These are phyloP conservation scores for Vitis hybrid DNA, from an alignment of 177 flowering plant genomes.

Conservation along the genomic window DNA sequence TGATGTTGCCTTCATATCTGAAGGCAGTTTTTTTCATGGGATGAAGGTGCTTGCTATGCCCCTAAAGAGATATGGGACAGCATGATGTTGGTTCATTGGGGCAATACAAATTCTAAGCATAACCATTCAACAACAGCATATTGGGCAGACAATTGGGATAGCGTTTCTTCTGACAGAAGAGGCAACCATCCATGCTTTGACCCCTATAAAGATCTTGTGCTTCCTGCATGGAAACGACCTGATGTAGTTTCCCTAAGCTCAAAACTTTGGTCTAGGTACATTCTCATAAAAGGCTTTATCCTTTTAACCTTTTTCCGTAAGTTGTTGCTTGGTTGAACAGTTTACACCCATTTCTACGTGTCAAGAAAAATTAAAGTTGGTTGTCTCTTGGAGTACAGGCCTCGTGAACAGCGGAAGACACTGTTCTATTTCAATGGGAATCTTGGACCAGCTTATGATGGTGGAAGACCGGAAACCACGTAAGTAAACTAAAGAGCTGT, in stretches of 20 bases:
- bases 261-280: constrained; percentile 78
- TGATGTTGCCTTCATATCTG: constrained; percentile 26
- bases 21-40: constrained; percentile 98
- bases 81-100: constrained; percentile 99
- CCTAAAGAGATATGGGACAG: constrained; percentile 99
- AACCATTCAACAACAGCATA: constrained; percentile 96
- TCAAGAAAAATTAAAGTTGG: constrained; percentile 2
- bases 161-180: constrained; percentile 60
- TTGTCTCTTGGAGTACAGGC: constrained; percentile 40
- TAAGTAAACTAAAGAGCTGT: constrained; percentile 37
- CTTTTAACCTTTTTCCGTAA: not conserved
- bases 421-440: constrained; percentile 97
- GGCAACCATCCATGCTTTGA: constrained; percentile 94
- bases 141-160: constrained; percentile 90
- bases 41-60: constrained; percentile 99
- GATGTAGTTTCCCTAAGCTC: constrained; percentile 43
- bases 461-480: constrained; percentile 90
- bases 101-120: constrained; percentile 93
- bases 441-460: constrained; percentile 74
- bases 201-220: constrained; percentile 89
- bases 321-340: constrained; percentile 2
- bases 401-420: constrained; percentile 59
- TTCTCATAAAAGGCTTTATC: constrained; percentile 3
- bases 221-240: constrained; percentile 98
- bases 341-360: not conserved